Percentiles rank a stretch among this genome's conserved stretches.
phyloP scores from a whole-genome alignment of 2,329 filamentous ascomycete species.

The Hymenoscyphus infarciens region DNA sequence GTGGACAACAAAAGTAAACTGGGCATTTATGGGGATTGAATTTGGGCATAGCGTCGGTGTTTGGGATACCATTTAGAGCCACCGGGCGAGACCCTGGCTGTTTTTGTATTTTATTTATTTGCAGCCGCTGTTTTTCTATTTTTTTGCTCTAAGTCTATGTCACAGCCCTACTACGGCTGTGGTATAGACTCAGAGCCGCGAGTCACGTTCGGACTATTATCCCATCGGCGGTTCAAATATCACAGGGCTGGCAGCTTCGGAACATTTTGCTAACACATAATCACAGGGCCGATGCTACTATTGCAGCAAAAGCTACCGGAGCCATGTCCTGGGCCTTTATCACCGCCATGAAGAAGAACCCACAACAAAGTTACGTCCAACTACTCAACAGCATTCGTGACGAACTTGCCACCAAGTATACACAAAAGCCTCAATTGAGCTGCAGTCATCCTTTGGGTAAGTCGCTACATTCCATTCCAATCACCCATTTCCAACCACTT shows the following conservation, averaged over 20 bases:
- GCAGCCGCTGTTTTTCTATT: constrained; percentile 14
- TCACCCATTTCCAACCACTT: neutral
- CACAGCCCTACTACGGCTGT: constrained; percentile 28
- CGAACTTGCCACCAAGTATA: constrained; percentile 80
- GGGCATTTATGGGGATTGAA: constrained; percentile 48
- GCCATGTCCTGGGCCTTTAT: constrained; percentile 99
- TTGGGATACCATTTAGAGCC: constrained; percentile 21
- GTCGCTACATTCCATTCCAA: constrained; percentile 1
- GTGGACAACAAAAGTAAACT: constrained; percentile 54
- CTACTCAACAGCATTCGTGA: constrained; percentile 93
- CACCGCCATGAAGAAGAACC: constrained; percentile 82
- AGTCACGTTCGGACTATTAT: constrained; percentile 34
- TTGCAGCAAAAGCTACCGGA: constrained; percentile 80
- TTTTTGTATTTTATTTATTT: constrained; percentile 18
- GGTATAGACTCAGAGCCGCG: constrained; percentile 32
- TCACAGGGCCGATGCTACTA: constrained; percentile 79
- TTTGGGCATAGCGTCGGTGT: constrained; percentile 24
- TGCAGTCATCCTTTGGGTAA: constrained; percentile 93
- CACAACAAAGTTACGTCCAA: constrained; percentile 93
- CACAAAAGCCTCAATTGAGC: constrained; percentile 92
- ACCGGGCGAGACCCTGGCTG: constrained; percentile 22
- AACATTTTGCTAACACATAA: constrained; percentile 25
- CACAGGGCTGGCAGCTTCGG: neutral
- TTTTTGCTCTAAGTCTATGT: constrained; percentile 29
- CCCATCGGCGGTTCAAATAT: constrained; percentile 4